These are phyloP conservation scores for Pezicula rhizophila DNA, from an alignment of 2,329 filamentous ascomycete genomes.

Conservation along the genomic window DNA sequence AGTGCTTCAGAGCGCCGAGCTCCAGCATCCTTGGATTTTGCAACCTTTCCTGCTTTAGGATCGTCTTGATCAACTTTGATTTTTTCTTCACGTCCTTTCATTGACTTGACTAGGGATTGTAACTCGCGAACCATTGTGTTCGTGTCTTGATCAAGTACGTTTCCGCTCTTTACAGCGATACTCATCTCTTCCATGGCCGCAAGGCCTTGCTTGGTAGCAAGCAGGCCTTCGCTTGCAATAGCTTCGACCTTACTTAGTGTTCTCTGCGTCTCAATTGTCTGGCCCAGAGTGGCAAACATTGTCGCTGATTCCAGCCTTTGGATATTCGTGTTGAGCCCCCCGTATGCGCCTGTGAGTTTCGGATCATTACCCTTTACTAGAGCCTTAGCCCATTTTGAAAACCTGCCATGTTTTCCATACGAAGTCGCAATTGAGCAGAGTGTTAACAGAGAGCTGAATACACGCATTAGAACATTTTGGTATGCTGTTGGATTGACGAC, in stretches of 20 bases:
- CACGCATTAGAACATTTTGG: conserved; percentile 30
- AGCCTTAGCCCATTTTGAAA: conserved; percentile 17
- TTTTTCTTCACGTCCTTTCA: conserved; percentile 1
- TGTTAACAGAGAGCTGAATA: conserved; percentile 29
- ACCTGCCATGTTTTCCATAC: conserved; percentile 20
- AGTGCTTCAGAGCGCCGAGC: neutral
- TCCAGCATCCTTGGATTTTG: neutral
- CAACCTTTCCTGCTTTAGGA: conserved; percentile 12
- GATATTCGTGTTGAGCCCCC: conserved; percentile 24
- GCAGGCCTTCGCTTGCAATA: neutral
- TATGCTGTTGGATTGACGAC: conserved; percentile 10
- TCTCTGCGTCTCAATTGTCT: conserved; percentile 20
- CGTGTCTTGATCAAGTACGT: too few relatives aligned
- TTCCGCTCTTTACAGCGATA: too few relatives aligned
- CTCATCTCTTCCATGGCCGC: too few relatives aligned
- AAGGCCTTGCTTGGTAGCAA: conserved; percentile 3
- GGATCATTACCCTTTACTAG: conserved; percentile 27
- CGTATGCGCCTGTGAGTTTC: conserved; percentile 26
- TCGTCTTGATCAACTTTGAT: conserved; percentile 19
- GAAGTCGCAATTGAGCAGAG: conserved; percentile 30
- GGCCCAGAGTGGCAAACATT: conserved; percentile 28
- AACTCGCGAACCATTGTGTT: too few relatives aligned
- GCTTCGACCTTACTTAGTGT: neutral
- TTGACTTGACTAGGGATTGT: too few relatives aligned
- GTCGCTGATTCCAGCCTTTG: conserved; percentile 27